Conservation (phyloP, 2,329 filamentous ascomycete genomes). For the Leptoxyphium fumago region DNA sequence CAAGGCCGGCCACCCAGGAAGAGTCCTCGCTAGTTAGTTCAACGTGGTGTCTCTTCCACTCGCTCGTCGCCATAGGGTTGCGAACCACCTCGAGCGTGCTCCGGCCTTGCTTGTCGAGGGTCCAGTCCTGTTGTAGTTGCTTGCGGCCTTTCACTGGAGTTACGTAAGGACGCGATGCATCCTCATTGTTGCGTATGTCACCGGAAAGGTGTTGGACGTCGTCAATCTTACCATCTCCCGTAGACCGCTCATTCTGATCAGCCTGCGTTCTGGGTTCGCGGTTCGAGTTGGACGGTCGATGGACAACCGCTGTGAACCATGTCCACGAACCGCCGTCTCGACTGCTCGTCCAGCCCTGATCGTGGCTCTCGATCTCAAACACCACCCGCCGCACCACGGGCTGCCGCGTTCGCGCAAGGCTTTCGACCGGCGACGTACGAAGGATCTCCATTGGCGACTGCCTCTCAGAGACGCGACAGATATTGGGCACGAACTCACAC, state of each 20-base stretch:
- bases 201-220: too few species aligned
- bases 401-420: neutral
- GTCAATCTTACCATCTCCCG: neutral
- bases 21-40: constrained; percentile 1
- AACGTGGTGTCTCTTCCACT: constrained; percentile 1
- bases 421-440: neutral
- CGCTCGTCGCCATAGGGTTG: neutral
- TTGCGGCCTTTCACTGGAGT: neutral
- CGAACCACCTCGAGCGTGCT: neutral
- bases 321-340: constrained; percentile 2
- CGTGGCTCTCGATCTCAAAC: constrained; percentile 3
- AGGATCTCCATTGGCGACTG: neutral
- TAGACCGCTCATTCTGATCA: neutral
- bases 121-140: neutral
- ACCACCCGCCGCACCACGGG: constrained; percentile 3
- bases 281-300: neutral
- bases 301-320: constrained; percentile 3
- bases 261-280: neutral
- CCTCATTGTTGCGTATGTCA: neutral
- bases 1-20: constrained; percentile 2
- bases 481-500: neutral
- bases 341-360: constrained; percentile 4
- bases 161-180: neutral
- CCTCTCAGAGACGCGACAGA: neutral
- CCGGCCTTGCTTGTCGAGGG: neutral